Conservation (phyloP, 176 grass and related monocot genomes). For the Zoysia pacifica region DNA sequence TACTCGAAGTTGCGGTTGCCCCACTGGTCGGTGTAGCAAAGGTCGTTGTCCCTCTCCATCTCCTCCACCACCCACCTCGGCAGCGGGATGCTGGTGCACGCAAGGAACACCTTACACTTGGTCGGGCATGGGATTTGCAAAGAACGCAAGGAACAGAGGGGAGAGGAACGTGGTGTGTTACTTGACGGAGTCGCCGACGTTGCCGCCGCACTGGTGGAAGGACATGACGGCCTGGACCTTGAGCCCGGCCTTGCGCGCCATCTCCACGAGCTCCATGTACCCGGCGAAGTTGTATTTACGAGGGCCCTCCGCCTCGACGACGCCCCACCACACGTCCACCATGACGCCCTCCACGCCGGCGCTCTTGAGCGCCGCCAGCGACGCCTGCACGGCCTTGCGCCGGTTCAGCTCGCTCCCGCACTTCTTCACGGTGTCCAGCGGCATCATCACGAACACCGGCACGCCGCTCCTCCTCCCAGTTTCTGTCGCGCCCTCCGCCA, state of each 20-base stretch:
- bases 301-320: slow-evolving; percentile 57
- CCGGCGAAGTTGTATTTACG: slow-evolving; percentile 62
- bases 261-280: slow-evolving; percentile 84
- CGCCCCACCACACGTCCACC: slow-evolving; percentile 94
- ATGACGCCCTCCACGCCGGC: slow-evolving; percentile 67
- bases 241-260: slow-evolving; percentile 54
- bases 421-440: slow-evolving; percentile 62
- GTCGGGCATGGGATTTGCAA: too few species aligned
- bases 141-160: not conserved
- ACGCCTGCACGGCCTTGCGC: slow-evolving; percentile 59
- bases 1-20: slow-evolving; percentile 77
- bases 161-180: too few species aligned
- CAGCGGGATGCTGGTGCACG: slow-evolving; percentile 58
- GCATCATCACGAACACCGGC: slow-evolving; percentile 85
- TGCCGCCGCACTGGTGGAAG: slow-evolving; percentile 93
- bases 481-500: not conserved
- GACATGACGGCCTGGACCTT: slow-evolving; percentile 98
- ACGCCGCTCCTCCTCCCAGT: slow-evolving; percentile 33
- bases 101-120: too few species aligned
- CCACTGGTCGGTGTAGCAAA: slow-evolving; percentile 85
- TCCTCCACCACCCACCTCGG: slow-evolving; percentile 77
- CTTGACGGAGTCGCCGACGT: slow-evolving; percentile 83
- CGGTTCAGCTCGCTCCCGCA: slow-evolving; percentile 56
- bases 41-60: slow-evolving; percentile 61
- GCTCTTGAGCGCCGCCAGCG: slow-evolving; percentile 64